phyloP scores from a whole-genome alignment of 495 filamentous ascomycete genomes.

The Amorphotheca resinae region DNA sequence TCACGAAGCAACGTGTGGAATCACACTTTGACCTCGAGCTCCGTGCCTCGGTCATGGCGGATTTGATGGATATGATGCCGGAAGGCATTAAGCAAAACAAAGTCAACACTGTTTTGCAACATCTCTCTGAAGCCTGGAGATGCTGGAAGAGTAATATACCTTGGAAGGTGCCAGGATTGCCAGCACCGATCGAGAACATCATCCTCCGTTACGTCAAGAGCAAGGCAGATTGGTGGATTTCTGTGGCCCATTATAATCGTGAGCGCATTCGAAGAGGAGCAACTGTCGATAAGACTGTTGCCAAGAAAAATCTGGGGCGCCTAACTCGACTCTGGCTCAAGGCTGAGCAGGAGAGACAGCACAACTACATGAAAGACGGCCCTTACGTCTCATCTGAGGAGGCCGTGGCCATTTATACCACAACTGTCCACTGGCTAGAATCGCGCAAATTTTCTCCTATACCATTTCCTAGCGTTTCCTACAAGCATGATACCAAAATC shows the following conservation, averaged over 20 bases:
- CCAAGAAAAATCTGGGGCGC: slow-evolving; percentile 97
- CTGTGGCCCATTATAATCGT: slow-evolving; percentile 95
- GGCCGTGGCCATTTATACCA: slow-evolving; percentile 96
- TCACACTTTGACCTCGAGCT: slow-evolving; percentile 98
- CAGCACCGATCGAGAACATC: slow-evolving; percentile 96
- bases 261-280: slow-evolving; percentile 92
- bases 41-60: slow-evolving; percentile 95
- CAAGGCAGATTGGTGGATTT: slow-evolving; percentile 99
- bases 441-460: slow-evolving; percentile 97
- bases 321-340: slow-evolving; percentile 95
- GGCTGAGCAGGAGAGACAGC: slow-evolving; percentile 94
- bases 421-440: slow-evolving; percentile 98
- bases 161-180: slow-evolving; percentile 95
- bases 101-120: slow-evolving; percentile 94
- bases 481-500: slow-evolving; percentile 99
- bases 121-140: slow-evolving; percentile 94
- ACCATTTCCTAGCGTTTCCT: slow-evolving; percentile 96
- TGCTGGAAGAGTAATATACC: slow-evolving; percentile 99
- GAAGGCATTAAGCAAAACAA: slow-evolving; percentile 99
- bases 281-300: slow-evolving; percentile 97
- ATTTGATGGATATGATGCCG: slow-evolving; percentile 99
- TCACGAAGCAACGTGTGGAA: slow-evolving; percentile 97
- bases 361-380: slow-evolving; percentile 99
- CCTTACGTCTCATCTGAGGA: slow-evolving; percentile 98
- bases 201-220: slow-evolving; percentile 97